phyloP scores from a whole-genome alignment of 177 flowering plant species.

The Vitis hybrid region DNA sequence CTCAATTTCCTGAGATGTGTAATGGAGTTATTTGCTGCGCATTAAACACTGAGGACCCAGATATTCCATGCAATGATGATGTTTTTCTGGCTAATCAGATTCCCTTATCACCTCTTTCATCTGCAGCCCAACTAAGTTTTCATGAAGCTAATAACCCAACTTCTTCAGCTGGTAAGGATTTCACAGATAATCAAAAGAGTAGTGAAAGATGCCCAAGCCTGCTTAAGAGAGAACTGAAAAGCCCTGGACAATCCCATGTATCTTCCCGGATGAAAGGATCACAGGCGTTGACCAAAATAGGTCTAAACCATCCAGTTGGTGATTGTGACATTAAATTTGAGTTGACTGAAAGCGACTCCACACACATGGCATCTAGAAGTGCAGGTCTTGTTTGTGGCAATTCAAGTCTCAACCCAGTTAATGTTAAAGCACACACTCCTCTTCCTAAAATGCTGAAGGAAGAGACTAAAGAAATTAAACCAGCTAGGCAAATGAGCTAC shows the following conservation, averaged over 20 bases:
- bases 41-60: slow-evolving; percentile 75
- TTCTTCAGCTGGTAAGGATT: slow-evolving; percentile 26
- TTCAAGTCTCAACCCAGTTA: slow-evolving; percentile 21
- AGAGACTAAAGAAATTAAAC: slow-evolving; percentile 22
- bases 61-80: slow-evolving; percentile 83
- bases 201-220: slow-evolving; percentile 24
- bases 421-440: slow-evolving; percentile 14
- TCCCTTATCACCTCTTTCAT: slow-evolving; percentile 18
- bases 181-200: slow-evolving; percentile 18
- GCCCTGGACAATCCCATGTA: slow-evolving; percentile 18
- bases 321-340: slow-evolving; percentile 25
- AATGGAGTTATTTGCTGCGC: slow-evolving; percentile 52
- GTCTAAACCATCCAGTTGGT: slow-evolving; percentile 18
- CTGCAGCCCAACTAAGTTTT: slow-evolving; percentile 14
- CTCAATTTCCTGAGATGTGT: slow-evolving; percentile 30
- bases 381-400: slow-evolving; percentile 20
- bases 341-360: slow-evolving; percentile 26
- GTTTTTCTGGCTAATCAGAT: slow-evolving; percentile 35
- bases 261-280: slow-evolving; percentile 27
- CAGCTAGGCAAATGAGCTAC: slow-evolving; percentile 20
- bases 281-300: slow-evolving; percentile 19
- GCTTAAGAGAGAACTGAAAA: slow-evolving; percentile 23
- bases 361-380: slow-evolving; percentile 15
- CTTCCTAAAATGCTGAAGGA: slow-evolving; percentile 28
- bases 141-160: slow-evolving; percentile 19